Evolutionary conservation across 805 yeast species (phyloP).

Genomic region (Metschnikowia bowlesiae): DNA sequence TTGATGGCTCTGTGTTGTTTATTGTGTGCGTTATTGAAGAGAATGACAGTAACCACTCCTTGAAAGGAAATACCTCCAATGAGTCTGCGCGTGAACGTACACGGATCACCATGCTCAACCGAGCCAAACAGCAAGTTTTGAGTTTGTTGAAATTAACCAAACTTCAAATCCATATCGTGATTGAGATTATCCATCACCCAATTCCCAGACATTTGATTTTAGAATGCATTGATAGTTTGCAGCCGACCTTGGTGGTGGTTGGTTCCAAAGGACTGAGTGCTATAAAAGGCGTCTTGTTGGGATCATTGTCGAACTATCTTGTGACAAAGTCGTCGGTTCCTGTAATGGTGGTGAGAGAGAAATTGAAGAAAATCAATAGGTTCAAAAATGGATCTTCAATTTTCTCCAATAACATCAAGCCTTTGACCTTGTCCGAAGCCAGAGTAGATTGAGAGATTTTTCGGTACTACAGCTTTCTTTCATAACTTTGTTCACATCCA

Average conservation of each 20-base stretch:
- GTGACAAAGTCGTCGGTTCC: slow-evolving; percentile 71
- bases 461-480: background rate
- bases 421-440: slow-evolving; percentile 47
- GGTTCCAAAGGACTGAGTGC: slow-evolving; percentile 75
- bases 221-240: slow-evolving; percentile 64
- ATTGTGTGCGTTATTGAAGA: slow-evolving; percentile 55
- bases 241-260: slow-evolving; percentile 69
- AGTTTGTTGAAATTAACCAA: slow-evolving; percentile 58
- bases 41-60: slow-evolving; percentile 38
- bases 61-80: slow-evolving; percentile 35
- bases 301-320: slow-evolving; percentile 67
- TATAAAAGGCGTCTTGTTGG: slow-evolving; percentile 67
- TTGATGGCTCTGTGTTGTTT: slow-evolving; percentile 77
- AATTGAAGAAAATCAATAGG: slow-evolving; percentile 63
- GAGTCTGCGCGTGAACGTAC: slow-evolving; percentile 35
- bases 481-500: background rate
- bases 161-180: slow-evolving; percentile 66
- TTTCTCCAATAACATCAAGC: slow-evolving; percentile 53
- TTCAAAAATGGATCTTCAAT: slow-evolving; percentile 46
- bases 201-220: slow-evolving; percentile 67
- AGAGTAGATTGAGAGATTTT: slow-evolving; percentile 32
- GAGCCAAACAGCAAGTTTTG: slow-evolving; percentile 43
- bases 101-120: slow-evolving; percentile 36
- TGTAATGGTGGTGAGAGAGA: slow-evolving; percentile 75
- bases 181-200: slow-evolving; percentile 73